Evolutionary conservation across 2,329 filamentous ascomycete species (phyloP).

Genomic region (Fusarium nanum): DNA sequence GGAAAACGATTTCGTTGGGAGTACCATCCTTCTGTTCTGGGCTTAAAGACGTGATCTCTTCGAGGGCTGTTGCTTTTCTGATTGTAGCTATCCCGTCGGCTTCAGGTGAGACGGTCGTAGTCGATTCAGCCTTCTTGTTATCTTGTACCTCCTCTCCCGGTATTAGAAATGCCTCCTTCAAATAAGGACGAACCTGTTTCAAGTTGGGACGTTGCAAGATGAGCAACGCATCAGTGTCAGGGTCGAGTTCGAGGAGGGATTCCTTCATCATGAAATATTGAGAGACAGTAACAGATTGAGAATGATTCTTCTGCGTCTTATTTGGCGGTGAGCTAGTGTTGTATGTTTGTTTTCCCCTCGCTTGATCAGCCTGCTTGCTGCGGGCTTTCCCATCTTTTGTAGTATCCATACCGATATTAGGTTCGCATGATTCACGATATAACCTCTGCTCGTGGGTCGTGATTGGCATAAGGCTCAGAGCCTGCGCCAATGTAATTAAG

Average conservation of each 20-base stretch:
- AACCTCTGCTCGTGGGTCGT: not conserved
- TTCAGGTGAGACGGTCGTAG: too few species aligned
- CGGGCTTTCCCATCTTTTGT: not conserved
- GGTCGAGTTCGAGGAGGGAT: not conserved
- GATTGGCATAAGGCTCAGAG: not conserved
- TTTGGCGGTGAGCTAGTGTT: not conserved
- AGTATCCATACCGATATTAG: not conserved
- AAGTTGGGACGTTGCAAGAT: not conserved
- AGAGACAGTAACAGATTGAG: not conserved
- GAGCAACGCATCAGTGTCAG: not conserved
- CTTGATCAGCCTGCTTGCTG: not conserved
- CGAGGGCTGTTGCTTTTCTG: not conserved
- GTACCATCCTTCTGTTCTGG: not conserved
- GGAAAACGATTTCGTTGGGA: not conserved
- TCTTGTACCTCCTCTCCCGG: not conserved
- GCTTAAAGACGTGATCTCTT: not conserved
- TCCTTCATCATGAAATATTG: not conserved
- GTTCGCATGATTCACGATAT: not conserved
- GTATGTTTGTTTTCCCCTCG: not conserved
- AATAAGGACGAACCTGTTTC: not conserved
- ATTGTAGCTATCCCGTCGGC: too few species aligned
- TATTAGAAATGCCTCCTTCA: accelerated
- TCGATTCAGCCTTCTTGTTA: too few species aligned
- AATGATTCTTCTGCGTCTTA: not conserved
- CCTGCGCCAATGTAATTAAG: too few species aligned